phyloP scores from a whole-genome alignment of 768 basidiomycete genomes.

The Hydnum rufescens region DNA sequence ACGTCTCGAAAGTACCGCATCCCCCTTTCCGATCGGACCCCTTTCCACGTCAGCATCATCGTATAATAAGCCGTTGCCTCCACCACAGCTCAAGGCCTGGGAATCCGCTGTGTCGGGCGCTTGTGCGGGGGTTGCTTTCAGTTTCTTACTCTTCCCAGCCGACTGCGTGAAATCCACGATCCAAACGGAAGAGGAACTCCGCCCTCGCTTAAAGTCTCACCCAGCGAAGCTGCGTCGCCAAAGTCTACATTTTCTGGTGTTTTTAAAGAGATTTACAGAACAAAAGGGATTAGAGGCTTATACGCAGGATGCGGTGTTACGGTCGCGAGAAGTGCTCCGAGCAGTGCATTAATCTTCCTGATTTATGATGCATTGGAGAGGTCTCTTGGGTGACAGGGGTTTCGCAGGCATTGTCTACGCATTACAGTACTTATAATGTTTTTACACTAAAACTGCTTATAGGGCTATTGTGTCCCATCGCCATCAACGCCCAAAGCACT shows the following conservation, averaged over 20 bases:
- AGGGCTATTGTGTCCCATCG: too few relatives aligned
- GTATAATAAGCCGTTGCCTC: not conserved
- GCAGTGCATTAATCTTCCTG: slow-evolving; percentile 81
- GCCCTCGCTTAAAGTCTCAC: slow-evolving; percentile 25
- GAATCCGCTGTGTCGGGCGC: slow-evolving; percentile 80
- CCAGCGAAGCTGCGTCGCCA: slow-evolving; percentile 14
- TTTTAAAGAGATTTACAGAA: slow-evolving; percentile 47
- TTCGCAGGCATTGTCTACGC: too few relatives aligned
- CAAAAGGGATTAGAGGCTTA: slow-evolving; percentile 60
- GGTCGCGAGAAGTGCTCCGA: slow-evolving; percentile 63
- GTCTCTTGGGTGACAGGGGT: slow-evolving; percentile 27
- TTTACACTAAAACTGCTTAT: too few relatives aligned
- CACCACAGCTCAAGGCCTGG: slow-evolving; percentile 35
- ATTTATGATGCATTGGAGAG: slow-evolving; percentile 66
- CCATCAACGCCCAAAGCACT: too few relatives aligned
- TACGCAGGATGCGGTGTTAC: slow-evolving; percentile 93
- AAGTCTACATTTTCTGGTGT: slow-evolving; percentile 33
- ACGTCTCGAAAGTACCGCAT: slow-evolving; percentile 3
- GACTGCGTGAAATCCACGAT: slow-evolving; percentile 89
- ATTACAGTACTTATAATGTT: too few relatives aligned
- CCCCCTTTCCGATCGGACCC: not conserved
- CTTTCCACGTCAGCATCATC: not conserved
- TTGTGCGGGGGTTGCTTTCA: slow-evolving; percentile 67
- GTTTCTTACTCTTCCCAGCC: slow-evolving; percentile 81
- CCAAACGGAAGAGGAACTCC: slow-evolving; percentile 81